Evolutionary conservation across 1,284 basidiomycete species (phyloP).

Genomic region (Phenoliferia sp.): DNA sequence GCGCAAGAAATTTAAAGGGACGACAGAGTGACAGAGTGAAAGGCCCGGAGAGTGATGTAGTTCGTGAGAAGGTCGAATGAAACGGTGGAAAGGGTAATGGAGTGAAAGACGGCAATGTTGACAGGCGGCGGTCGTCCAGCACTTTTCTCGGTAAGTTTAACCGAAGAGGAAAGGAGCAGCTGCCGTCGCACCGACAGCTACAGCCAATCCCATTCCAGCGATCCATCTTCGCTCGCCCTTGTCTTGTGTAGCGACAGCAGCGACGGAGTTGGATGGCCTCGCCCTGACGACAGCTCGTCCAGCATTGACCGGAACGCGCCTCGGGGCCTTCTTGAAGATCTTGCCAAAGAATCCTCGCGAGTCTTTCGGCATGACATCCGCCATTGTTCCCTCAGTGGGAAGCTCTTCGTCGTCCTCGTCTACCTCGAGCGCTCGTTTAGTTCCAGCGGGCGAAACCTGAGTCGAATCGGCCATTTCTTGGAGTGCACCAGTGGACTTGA

Average conservation of each 20-base stretch:
- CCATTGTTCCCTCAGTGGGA: slow-evolving; percentile 16
- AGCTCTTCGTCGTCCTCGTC: slow-evolving; percentile 25
- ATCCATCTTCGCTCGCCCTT: slow-evolving; percentile 21
- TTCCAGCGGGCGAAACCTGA: background rate
- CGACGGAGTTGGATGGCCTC: background rate
- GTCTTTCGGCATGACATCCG: slow-evolving; percentile 20
- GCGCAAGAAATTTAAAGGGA: too few species aligned
- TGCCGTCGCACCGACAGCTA: slow-evolving; percentile 31
- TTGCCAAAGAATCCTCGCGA: slow-evolving; percentile 30
- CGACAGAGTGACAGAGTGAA: too few species aligned
- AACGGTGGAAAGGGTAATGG: too few species aligned
- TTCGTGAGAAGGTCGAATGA: too few species aligned
- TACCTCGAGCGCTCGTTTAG: slow-evolving; percentile 25
- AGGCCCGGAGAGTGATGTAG: too few species aligned
- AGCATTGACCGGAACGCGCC: slow-evolving; percentile 15
- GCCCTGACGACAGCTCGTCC: slow-evolving; percentile 13
- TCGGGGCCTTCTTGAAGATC: slow-evolving; percentile 26
- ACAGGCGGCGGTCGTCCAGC: background rate
- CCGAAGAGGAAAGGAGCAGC: slow-evolving; percentile 33
- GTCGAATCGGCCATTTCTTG: slow-evolving; percentile 18
- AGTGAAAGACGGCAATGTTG: slow-evolving; percentile 25
- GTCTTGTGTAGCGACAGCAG: background rate
- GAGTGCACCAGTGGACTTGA: slow-evolving; percentile 29
- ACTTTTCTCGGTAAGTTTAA: slow-evolving; percentile 1
- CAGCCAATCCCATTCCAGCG: slow-evolving; percentile 28